A percentile compares a stretch with the other conserved stretches of the same genome.
These are phyloP conservation scores for Vishniacozyma victoriae DNA, from an alignment of 768 basidiomycete genomes.

Conservation along the genomic window DNA sequence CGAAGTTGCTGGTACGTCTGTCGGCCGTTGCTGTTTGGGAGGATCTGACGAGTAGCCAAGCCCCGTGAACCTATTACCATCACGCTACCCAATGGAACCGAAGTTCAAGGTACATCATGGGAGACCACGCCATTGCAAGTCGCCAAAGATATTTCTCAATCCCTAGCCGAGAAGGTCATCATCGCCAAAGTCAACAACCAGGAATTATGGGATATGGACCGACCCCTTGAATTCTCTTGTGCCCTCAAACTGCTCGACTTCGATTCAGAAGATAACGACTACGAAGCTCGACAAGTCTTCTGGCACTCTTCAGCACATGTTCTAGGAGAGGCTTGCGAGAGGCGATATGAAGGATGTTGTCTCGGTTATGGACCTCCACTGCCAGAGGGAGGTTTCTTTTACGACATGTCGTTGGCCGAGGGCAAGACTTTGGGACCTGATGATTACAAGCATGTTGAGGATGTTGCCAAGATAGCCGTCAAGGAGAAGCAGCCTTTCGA, in stretches of 20 bases:
- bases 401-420: slow-evolving; percentile 68
- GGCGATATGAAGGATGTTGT: slow-evolving; percentile 87
- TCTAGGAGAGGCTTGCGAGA: slow-evolving; percentile 90
- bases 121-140: slow-evolving; percentile 89
- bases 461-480: slow-evolving; percentile 74
- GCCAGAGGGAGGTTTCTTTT: slow-evolving; percentile 92
- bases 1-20: slow-evolving; percentile 62
- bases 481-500: slow-evolving; percentile 99
- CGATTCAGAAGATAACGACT: slow-evolving; percentile 51
- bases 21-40: slow-evolving; percentile 4
- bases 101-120: slow-evolving; percentile 80
- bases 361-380: slow-evolving; percentile 94
- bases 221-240: slow-evolving; percentile 81
- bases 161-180: slow-evolving; percentile 78
- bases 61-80: slow-evolving; percentile 75
- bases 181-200: slow-evolving; percentile 72
- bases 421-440: slow-evolving; percentile 65
- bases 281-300: slow-evolving; percentile 85
- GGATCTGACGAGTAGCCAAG: slow-evolving; percentile 51
- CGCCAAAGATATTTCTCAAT: slow-evolving; percentile 79
- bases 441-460: slow-evolving; percentile 86
- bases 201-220: slow-evolving; percentile 85
- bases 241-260: slow-evolving; percentile 84
- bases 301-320: slow-evolving; percentile 99
- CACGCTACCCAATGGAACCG: slow-evolving; percentile 78